Evolutionary conservation across 805 yeast species (phyloP).

Genomic region (Candida fluviatilis): DNA sequence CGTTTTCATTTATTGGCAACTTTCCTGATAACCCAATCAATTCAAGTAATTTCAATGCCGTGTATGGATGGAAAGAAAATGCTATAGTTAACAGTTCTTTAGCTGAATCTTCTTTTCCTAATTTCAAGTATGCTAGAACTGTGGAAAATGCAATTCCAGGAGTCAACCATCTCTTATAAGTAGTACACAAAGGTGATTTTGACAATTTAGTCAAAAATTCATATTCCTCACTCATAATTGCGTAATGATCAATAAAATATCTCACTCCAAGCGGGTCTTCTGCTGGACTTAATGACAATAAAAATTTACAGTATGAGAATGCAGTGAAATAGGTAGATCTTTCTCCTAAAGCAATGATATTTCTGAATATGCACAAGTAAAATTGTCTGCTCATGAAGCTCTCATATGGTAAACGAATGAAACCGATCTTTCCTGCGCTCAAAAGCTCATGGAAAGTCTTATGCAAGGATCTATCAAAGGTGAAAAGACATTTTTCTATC

Average conservation of each 20-base stretch:
- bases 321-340: conserved; percentile 79
- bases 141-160: conserved; percentile 68
- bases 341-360: conserved; percentile 65
- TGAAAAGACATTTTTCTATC: conserved; percentile 72
- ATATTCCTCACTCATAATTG: conserved; percentile 61
- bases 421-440: conserved; percentile 47
- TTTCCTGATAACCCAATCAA: conserved; percentile 34
- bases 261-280: conserved; percentile 85
- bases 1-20: conserved; percentile 18
- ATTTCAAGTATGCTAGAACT: conserved; percentile 55
- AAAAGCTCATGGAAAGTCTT: conserved; percentile 47
- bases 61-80: conserved; percentile 51
- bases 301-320: conserved; percentile 64
- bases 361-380: conserved; percentile 68
- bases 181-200: conserved; percentile 50
- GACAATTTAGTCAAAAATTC: conserved; percentile 56
- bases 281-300: conserved; percentile 66
- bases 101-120: conserved; percentile 44
- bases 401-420: conserved; percentile 72
- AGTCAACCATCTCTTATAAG: conserved; percentile 65
- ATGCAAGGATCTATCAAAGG: conserved; percentile 71
- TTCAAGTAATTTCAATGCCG: conserved; percentile 49
- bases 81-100: conserved; percentile 45
- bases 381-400: conserved; percentile 73
- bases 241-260: conserved; percentile 76